These are phyloP conservation scores for Ocimum tenuiflorum DNA, from an alignment of 257 asterid species.

Conservation along the genomic window DNA sequence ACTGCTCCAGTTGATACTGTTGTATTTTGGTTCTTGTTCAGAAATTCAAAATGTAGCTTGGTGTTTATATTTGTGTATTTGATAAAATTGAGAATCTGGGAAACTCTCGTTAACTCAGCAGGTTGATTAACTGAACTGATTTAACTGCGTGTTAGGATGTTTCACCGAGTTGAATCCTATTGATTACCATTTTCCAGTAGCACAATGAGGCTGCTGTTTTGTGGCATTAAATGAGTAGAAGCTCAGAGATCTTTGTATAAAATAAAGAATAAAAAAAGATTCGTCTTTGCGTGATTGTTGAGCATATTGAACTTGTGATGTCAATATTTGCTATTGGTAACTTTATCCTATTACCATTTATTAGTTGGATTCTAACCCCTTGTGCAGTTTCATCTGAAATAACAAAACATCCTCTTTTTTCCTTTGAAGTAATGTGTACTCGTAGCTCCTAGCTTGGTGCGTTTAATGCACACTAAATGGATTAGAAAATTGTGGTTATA, in stretches of 20 bases:
- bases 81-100: neutral
- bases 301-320: neutral
- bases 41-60: neutral
- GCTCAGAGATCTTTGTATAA: neutral
- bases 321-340: neutral
- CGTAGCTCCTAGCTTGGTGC: neutral
- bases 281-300: neutral
- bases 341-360: neutral
- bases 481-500: neutral
- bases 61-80: neutral
- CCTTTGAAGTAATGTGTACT: neutral
- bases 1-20: neutral
- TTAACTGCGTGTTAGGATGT: neutral
- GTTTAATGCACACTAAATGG: neutral
- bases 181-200: no score
- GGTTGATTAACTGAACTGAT: neutral
- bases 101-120: constrained; percentile 4
- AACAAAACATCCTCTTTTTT: neutral
- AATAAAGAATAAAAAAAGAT: neutral
- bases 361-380: neutral
- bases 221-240: neutral
- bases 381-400: neutral
- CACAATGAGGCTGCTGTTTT: neutral
- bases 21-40: neutral
- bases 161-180: neutral